phyloP scores from a whole-genome alignment of 495 filamentous ascomycete species.

The Tuber indicum region DNA sequence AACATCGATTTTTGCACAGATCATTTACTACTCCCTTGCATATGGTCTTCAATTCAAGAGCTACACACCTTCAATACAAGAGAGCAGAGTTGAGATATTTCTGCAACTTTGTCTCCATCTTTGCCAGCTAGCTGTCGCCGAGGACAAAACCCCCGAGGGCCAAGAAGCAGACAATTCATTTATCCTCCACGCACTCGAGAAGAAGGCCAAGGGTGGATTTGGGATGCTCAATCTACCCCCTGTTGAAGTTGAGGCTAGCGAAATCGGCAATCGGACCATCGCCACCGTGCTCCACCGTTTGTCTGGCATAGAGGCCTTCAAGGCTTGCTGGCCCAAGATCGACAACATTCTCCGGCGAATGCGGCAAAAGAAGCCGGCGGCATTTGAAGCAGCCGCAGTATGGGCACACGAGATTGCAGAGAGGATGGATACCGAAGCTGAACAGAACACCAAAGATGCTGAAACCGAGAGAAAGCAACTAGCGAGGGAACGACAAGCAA shows the following conservation, averaged over 20 bases:
- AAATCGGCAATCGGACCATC: constrained; percentile 51
- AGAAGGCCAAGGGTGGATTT: constrained; percentile 25
- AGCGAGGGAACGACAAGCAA: constrained; percentile 79
- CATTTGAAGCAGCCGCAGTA: constrained; percentile 58
- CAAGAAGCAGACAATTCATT: constrained; percentile 43
- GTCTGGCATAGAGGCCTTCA: constrained; percentile 63
- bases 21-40: constrained; percentile 78
- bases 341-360: constrained; percentile 77
- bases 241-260: constrained; percentile 6
- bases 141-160: constrained; percentile 63
- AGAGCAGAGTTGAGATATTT: constrained; percentile 81
- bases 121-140: constrained; percentile 69
- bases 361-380: constrained; percentile 66
- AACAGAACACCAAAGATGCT: constrained; percentile 48
- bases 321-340: constrained; percentile 77
- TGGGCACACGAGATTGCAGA: constrained; percentile 36
- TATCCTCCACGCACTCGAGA: constrained; percentile 36
- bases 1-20: constrained; percentile 79
- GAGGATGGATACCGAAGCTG: constrained; percentile 41
- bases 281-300: constrained; percentile 69
- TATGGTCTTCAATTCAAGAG: constrained; percentile 63
- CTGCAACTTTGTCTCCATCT: constrained; percentile 86
- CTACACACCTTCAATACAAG: constrained; percentile 63
- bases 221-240: constrained; percentile 10
- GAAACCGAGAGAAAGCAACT: constrained; percentile 78